Percentiles rank a stretch among this genome's conserved stretches.
Evolutionary conservation across 257 asterid genomes (phyloP).

Genomic region (Solanum rostratum): DNA sequence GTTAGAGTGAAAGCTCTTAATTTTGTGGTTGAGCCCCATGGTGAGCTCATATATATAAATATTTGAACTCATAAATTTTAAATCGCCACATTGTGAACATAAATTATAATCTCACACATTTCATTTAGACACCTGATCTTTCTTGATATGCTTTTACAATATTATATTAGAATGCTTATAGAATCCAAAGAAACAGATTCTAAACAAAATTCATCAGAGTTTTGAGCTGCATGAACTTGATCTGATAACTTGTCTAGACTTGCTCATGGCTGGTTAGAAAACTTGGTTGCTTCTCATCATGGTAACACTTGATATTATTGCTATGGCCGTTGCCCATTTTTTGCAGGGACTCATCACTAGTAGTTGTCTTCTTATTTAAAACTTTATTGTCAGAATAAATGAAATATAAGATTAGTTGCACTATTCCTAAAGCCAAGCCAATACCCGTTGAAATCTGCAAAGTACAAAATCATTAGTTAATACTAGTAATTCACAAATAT

Average conservation of each 20-base stretch:
- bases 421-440: conserved; percentile 59
- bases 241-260: not conserved
- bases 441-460: conserved; percentile 70
- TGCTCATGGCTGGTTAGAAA: not conserved
- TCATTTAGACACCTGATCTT: not conserved
- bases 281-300: conserved; percentile 11
- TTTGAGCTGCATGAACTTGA: not conserved
- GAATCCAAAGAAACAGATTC: not conserved
- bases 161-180: not conserved
- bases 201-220: not conserved
- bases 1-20: no score
- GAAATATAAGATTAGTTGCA: conserved; percentile 60
- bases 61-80: no score
- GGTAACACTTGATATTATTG: conserved; percentile 10
- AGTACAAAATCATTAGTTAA: not conserved
- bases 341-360: not conserved
- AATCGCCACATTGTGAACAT: not conserved
- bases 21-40: no score
- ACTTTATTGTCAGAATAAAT: conserved; percentile 49
- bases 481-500: not conserved
- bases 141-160: not conserved
- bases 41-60: not conserved
- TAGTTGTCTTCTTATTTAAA: not conserved
- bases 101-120: conserved; percentile 20
- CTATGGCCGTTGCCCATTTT: conserved; percentile 1